phyloP scores from a whole-genome alignment of 1,139 yeast genomes.

The Lodderomyces elongisporus region DNA sequence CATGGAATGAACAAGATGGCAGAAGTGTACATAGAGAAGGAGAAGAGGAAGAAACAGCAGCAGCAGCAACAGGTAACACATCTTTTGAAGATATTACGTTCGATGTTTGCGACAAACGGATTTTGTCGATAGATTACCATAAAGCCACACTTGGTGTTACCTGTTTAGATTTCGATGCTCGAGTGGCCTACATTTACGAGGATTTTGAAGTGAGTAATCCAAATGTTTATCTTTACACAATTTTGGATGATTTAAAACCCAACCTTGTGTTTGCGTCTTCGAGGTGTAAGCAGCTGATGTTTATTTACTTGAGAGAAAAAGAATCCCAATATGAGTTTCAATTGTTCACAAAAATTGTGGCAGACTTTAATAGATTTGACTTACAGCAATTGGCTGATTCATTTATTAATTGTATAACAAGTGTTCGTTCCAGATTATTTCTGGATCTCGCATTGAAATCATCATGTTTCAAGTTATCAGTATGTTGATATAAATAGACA shows the following conservation, averaged over 20 bases:
- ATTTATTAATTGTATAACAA: conserved; percentile 3
- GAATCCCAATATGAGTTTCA: conserved; percentile 3
- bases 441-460: conserved; percentile 6
- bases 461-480: conserved; percentile 4
- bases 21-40: too few species aligned
- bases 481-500: too few species aligned
- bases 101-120: conserved; percentile 2
- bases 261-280: conserved; percentile 9
- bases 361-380: conserved; percentile 10
- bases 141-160: conserved; percentile 9
- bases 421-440: conserved; percentile 2
- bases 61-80: too few species aligned
- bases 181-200: conserved; percentile 8
- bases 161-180: conserved; percentile 7
- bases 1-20: too few species aligned
- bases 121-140: conserved; percentile 9
- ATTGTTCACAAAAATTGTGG: conserved; percentile 8
- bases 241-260: conserved; percentile 11
- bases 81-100: conserved; percentile 1
- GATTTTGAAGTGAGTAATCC: conserved; percentile 10
- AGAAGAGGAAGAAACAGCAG: too few species aligned
- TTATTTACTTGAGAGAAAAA: conserved; percentile 5
- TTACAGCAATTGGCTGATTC: conserved; percentile 4
- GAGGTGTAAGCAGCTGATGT: conserved; percentile 6
- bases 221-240: conserved; percentile 8